A percentile compares a stretch with the other conserved stretches of the same genome.
Conservation (phyloP, 208 protist species). For the Trypanosoma lewisi region DNA sequence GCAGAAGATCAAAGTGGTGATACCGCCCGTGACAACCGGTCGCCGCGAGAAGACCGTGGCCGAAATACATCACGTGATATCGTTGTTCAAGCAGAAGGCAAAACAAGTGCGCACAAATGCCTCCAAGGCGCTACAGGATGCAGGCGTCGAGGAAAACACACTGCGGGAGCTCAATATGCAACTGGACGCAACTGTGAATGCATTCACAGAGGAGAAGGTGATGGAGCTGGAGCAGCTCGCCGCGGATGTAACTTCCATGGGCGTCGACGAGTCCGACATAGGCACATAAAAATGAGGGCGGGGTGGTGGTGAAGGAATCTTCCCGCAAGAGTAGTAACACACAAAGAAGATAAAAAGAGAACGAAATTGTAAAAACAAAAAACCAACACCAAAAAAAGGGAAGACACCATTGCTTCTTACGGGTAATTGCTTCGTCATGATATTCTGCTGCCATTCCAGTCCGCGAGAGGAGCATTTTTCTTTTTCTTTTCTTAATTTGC, state of each 20-base stretch:
- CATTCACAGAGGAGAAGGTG: slow-evolving; percentile 76
- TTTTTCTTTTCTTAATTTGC: slow-evolving; percentile 1
- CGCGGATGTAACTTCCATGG: slow-evolving; percentile 84
- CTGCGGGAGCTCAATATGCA: slow-evolving; percentile 48
- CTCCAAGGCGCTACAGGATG: slow-evolving; percentile 63
- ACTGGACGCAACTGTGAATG: slow-evolving; percentile 50
- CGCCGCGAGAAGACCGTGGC: slow-evolving; percentile 56
- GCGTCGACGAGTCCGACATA: slow-evolving; percentile 70
- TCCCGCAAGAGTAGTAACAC: not conserved
- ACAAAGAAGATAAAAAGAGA: not conserved
- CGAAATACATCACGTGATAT: slow-evolving; percentile 51
- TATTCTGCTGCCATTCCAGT: not conserved
- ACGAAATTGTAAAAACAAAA: not conserved
- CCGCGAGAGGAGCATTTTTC: not conserved
- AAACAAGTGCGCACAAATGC: slow-evolving; percentile 60
- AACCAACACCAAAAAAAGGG: not conserved
- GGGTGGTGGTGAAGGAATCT: no score
- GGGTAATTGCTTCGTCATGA: not conserved
- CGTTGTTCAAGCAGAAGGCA: slow-evolving; percentile 48
- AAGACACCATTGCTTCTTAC: no score
- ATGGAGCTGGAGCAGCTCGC: slow-evolving; percentile 65
- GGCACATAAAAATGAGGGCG: not conserved
- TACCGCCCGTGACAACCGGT: slow-evolving; percentile 70
- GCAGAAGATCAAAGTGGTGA: slow-evolving; percentile 62
- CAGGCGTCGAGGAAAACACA: slow-evolving; percentile 59